A percentile compares a stretch with the other conserved stretches of the same genome.
These are phyloP conservation scores for Hanseniaspora jakobsenii DNA, from an alignment of 805 yeast genomes.

Conservation along the genomic window DNA sequence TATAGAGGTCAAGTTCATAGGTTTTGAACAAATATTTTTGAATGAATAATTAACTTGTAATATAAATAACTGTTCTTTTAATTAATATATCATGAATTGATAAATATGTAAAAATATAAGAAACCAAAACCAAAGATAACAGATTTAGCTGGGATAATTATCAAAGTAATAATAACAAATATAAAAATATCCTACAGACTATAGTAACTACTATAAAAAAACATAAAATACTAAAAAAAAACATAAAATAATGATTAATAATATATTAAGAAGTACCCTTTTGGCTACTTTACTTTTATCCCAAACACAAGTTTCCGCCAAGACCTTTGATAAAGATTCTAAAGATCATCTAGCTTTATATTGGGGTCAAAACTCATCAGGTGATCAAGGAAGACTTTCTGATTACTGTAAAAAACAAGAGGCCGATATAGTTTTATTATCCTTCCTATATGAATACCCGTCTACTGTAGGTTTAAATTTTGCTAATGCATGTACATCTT, in stretches of 20 bases:
- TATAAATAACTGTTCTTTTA: no score
- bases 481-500: constrained; percentile 39
- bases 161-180: no score
- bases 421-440: constrained; percentile 51
- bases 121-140: no score
- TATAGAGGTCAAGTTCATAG: no score
- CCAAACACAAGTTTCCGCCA: neutral
- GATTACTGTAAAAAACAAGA: constrained; percentile 24
- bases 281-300: neutral
- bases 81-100: no score
- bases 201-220: no score
- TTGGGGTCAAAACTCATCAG: constrained; percentile 85
- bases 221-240: no score
- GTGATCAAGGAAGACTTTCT: constrained; percentile 35
- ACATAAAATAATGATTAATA: neutral
- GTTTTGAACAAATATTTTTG: no score
- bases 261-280: neutral
- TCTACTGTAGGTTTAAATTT: constrained; percentile 38
- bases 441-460: constrained; percentile 61
- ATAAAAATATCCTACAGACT: no score
- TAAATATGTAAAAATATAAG: no score
- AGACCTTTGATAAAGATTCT: constrained; percentile 30
- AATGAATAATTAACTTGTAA: no score
- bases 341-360: constrained; percentile 59
- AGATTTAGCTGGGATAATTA: no score